Percentiles rank a stretch among this genome's conserved stretches.
phyloP scores from a whole-genome alignment of 805 yeast species.

The Candida sonorensis region DNA sequence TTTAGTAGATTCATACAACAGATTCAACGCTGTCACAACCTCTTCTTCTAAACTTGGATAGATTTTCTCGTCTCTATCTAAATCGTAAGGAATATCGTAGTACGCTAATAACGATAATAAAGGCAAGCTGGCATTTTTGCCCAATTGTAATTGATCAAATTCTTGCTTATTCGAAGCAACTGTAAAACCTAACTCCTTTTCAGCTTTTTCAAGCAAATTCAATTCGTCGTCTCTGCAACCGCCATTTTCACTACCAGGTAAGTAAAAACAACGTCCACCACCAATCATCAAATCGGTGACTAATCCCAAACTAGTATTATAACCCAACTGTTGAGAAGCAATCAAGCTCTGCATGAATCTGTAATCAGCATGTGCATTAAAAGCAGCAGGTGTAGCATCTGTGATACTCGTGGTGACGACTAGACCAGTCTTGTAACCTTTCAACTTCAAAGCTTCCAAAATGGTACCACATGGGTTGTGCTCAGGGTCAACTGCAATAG shows the following conservation, averaged over 20 bases:
- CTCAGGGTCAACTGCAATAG: slow-evolving; percentile 74
- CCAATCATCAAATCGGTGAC: slow-evolving; percentile 82
- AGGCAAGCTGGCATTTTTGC: slow-evolving; percentile 66
- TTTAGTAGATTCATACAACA: slow-evolving; percentile 58
- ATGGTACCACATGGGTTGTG: slow-evolving; percentile 80
- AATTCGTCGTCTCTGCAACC: slow-evolving; percentile 68
- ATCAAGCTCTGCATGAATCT: slow-evolving; percentile 78
- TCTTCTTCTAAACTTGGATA: slow-evolving; percentile 80
- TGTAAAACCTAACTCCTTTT: slow-evolving; percentile 49
- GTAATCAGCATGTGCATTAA: slow-evolving; percentile 70
- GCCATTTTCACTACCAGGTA: slow-evolving; percentile 44
- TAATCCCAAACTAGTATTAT: slow-evolving; percentile 64
- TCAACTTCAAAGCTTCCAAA: slow-evolving; percentile 77
- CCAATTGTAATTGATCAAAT: slow-evolving; percentile 52
- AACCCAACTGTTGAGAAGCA: slow-evolving; percentile 83
- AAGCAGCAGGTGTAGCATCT: slow-evolving; percentile 94
- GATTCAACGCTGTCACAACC: slow-evolving; percentile 64
- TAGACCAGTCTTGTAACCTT: slow-evolving; percentile 78
- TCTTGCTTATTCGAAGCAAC: slow-evolving; percentile 52
- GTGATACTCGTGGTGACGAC: slow-evolving; percentile 91
- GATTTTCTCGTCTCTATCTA: slow-evolving; percentile 57
- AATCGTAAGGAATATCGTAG: slow-evolving; percentile 75
- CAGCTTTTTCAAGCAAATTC: slow-evolving; percentile 66
- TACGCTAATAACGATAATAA: slow-evolving; percentile 70
- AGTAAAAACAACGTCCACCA: slow-evolving; percentile 84